Evolutionary conservation across 2,329 filamentous ascomycete species (phyloP).

Genomic region (Ploettnerulaceae sp.): DNA sequence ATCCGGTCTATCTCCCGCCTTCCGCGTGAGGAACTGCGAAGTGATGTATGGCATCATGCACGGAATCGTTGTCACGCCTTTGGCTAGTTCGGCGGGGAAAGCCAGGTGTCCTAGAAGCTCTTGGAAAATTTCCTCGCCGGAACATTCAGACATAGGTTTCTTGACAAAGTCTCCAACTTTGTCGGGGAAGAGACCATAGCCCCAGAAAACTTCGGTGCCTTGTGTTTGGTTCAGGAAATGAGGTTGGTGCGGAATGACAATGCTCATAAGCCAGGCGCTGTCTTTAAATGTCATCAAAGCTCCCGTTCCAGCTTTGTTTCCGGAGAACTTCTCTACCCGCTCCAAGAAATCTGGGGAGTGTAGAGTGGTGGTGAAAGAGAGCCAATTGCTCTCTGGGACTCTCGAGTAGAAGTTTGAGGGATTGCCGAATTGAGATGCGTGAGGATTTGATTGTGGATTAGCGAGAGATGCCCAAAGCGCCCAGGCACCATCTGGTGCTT

Average conservation of each 20-base stretch:
- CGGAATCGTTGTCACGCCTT: conserved; percentile 34
- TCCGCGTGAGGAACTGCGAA: conserved; percentile 36
- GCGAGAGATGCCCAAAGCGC: conserved; percentile 38
- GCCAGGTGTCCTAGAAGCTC: conserved; percentile 38
- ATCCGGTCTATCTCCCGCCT: conserved; percentile 36
- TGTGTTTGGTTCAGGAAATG: conserved; percentile 38
- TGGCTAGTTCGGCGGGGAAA: conserved; percentile 33
- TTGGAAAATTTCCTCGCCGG: conserved; percentile 38
- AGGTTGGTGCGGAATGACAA: conserved; percentile 40
- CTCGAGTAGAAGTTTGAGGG: conserved; percentile 40
- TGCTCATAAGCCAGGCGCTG: conserved; percentile 39
- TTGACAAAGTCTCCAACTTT: conserved; percentile 35
- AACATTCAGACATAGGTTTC: conserved; percentile 40
- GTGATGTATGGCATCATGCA: conserved; percentile 40
- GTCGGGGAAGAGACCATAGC: conserved; percentile 38
- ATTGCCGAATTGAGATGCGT: conserved; percentile 36
- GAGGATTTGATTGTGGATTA: conserved; percentile 28
- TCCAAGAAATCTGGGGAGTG: conserved; percentile 33
- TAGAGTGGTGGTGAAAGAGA: conserved; percentile 40
- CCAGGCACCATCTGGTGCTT: conserved; percentile 38
- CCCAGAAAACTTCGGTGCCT: conserved; percentile 37
- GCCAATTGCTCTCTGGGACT: conserved; percentile 36
- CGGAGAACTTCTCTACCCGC: conserved; percentile 25
- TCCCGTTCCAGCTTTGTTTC: too few relatives aligned
- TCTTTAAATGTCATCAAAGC: conserved; percentile 38